Evolutionary conservation across 805 yeast species (phyloP), one percentile per base, ranked within the genome.

Genomic region (Groenewaldozyma salmanticensis): DNA sequence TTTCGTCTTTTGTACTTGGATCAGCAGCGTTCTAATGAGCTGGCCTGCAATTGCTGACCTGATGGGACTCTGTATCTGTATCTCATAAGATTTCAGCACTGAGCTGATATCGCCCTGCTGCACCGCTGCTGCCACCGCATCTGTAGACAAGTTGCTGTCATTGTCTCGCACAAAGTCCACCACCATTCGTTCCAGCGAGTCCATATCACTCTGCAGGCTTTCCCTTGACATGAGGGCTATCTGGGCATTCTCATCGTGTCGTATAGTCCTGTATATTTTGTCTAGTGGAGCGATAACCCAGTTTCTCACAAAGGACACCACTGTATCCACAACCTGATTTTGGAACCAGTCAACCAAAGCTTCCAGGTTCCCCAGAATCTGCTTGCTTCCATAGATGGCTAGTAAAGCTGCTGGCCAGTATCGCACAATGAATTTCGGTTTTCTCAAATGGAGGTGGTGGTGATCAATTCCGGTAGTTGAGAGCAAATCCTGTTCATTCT

Each of bases 1-100:
- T 61, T 90, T 90, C 9, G 95, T 81, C 62, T 92, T 90, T 59
- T 90, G 98, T n/a, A 92, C 68, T 60, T 92, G 97, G 47, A 90
- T 88, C 53, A 92, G 64, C 35, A 92, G 59, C 13, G 88, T 77
- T 41, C 95, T 70, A 5, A 87, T 60, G 48, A 90, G 69, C 42
- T 78, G 75, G 3, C 97, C 98, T 11, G 63, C 61, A 2, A 87
- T 43, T 2, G 79, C 51, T 29, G 79, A 77, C 42, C 66, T 70
- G 36, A 87, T 54, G 0, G 97, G 97, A 4, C 67, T 58, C 43
- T 76, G 73, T 43, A 92, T 65, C 49, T 86, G 90, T 20, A 62
- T 52, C 54, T 90, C 97, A 57, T 92, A 92, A 24, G 77, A 75
- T 35, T 77, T 71, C 83, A 90, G 77, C 40, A 90, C 75, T 36